phyloP scores from a whole-genome alignment of 352 stramenopile species.

The Phytophthora foliorum region DNA sequence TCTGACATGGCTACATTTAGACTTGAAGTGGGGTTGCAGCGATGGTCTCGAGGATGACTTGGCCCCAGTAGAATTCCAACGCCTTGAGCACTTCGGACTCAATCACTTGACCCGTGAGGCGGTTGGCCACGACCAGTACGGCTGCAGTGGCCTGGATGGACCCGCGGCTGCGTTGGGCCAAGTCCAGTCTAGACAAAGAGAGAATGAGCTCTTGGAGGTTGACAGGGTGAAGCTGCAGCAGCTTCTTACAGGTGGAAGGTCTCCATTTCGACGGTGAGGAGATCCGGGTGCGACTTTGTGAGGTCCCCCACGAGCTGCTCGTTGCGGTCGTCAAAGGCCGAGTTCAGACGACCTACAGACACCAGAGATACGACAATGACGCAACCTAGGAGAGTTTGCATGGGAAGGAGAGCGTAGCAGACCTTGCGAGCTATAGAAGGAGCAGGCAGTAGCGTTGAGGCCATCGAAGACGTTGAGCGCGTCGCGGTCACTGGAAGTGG shows the following conservation, averaged over 20 bases:
- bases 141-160: constrained; percentile 50
- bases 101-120: constrained; percentile 49
- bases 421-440: constrained; percentile 84
- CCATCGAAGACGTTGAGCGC: constrained; percentile 45
- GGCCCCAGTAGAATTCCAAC: constrained; percentile 49
- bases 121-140: constrained; percentile 57
- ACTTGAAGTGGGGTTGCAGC: constrained; percentile 25
- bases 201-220: neutral
- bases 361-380: neutral
- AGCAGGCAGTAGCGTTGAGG: constrained; percentile 69
- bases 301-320: constrained; percentile 53
- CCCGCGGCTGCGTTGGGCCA: constrained; percentile 54
- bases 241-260: constrained; percentile 66
- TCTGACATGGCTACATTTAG: constrained; percentile 6
- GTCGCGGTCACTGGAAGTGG: constrained; percentile 24
- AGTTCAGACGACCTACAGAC: constrained; percentile 46
- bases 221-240: neutral
- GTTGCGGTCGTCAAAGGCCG: constrained; percentile 74
- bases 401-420: neutral
- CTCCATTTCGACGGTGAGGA: constrained; percentile 78
- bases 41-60: constrained; percentile 46
- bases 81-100: constrained; percentile 39
- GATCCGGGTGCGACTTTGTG: constrained; percentile 32
- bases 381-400: neutral
- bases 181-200: constrained; percentile 38